These are phyloP conservation scores for Neurospora discreta DNA, from an alignment of 495 filamentous ascomycete genomes.

Conservation along the genomic window DNA sequence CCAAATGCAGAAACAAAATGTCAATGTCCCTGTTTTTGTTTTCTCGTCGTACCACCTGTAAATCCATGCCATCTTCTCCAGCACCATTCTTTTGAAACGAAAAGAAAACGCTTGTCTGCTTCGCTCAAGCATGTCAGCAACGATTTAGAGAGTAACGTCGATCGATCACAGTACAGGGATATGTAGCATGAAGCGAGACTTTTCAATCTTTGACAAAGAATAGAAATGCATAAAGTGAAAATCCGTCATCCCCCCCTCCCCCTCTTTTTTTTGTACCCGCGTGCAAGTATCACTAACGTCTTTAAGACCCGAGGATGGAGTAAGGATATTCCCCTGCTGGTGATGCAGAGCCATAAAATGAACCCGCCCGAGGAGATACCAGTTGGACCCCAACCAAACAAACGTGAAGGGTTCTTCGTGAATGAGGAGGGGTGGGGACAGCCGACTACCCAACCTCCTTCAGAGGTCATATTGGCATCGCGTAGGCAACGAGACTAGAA, in stretches of 20 bases:
- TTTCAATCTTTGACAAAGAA: neutral
- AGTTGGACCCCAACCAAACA: neutral
- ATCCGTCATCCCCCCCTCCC: neutral
- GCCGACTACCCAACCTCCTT: neutral
- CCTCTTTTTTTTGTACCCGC: neutral
- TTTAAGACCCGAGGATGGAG: neutral
- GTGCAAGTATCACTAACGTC: neutral
- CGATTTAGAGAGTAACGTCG: neutral
- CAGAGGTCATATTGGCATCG: constrained; percentile 11
- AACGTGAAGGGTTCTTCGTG: neutral
- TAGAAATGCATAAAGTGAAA: neutral
- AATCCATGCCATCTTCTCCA: neutral
- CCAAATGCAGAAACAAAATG: neutral
- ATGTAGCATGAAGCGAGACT: neutral
- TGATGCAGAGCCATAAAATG: neutral
- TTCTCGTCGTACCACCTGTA: neutral
- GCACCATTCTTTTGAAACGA: neutral
- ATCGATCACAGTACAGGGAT: neutral
- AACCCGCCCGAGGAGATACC: neutral
- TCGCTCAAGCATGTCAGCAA: neutral
- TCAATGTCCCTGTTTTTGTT: neutral
- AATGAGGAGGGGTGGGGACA: neutral
- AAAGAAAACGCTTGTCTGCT: neutral
- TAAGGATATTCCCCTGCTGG: neutral
- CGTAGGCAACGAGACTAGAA: constrained; percentile 11